Evolutionary conservation across 495 filamentous ascomycete genomes (phyloP), one percentile per base, ranked within the genome.

Genomic region (Daldinia bambusicola): DNA sequence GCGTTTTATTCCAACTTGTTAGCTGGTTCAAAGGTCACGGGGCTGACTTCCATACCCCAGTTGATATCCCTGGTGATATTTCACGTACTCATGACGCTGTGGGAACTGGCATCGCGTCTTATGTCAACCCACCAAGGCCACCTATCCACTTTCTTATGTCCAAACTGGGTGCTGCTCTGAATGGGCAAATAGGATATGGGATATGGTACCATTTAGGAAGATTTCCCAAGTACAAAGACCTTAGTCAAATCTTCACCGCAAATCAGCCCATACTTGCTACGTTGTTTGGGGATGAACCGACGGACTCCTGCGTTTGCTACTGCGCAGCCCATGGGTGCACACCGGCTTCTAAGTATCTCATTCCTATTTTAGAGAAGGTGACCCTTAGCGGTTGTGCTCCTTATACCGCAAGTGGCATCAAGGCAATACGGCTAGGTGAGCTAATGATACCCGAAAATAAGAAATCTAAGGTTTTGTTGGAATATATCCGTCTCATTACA

Each of bases 21-120:
- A 9, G 1, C 6, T 70, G 67, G 67, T 70, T 70, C n/a, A 14
- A 53, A 26, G 45, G 55, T 4, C 67, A 61, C 14, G 67, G 67
- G 6, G 18, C 55, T n/a, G 45, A 60, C 22, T 7, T 70, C 0
- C n/a, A 64, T 10, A 48, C 53, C 1, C 45, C 67, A 14, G 16
- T 60, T 38, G 43, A 55, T 34, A 7, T 52, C n/a, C 32, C 22
- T 18, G 2, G 0, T 18, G 8, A 20, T 45, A 18, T 45, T 45
- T 20, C 16, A 6, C n/a, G 1, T 7, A 2, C 8, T 18, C n/a
- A 45, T 6, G 41, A n/a, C 16, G 16, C 2, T 9, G 16, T 45
- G 41, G n/a, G 9, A 45, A 1, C 6, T 9, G 41, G 16, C 7
- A 2, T n/a, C 16, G 7, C 41, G 8, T 8, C 16, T 6, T 18